Evolutionary conservation across 176 grass and related monocot genomes (phyloP), one percentile per base, ranked within the genome.

Genomic region (Cymbopogon citratus): DNA sequence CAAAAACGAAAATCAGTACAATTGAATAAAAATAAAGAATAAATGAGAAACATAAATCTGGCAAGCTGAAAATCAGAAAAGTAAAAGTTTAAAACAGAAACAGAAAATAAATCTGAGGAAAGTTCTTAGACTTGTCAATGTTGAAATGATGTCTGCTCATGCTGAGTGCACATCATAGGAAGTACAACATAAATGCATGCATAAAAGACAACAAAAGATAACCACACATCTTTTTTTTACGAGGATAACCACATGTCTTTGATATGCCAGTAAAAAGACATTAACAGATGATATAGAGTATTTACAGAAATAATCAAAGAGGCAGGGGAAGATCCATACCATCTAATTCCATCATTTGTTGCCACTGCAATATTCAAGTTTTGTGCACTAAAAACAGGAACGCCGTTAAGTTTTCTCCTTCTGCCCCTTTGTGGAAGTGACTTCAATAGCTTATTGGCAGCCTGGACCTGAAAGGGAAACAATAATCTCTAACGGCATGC

Each of bases 281-380:
- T 21, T 12, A 61, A 77, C 54, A 45, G 21, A 73, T 44, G 26
- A 36, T 24, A 29, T 41, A 54, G 41, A 81, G 6, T 74, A 16
- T 28, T 59, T n/a, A 77, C 36, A 45, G 1, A 59, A 73, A 79
- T 24, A 43, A 72, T 46, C 10, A 84, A 41, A 14, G 10, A 44
- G 62, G 7, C 23, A 75, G 36, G 87, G 67, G 25, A 62, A 69
- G 16, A 63, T 79, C 75, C 80, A 78, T 91, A 98, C 95, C 95
- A 98, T 94, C 88, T 95, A 84, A 98, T 91, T 87, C 92, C 92
- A 74, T 95, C 88, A 85, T 91, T 95, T 43, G 95, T 91, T 65
- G 95, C 95, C 43, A 98, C 94, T 48, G 92, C 92, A 80, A 98
- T 98, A 89, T 98, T 98, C 57, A 98, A 70, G 77, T 98, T 98